Base-by-base conservation (phyloP, 2,329 filamentous ascomycete species). In the Phyllosticta capitalensis region DNA sequence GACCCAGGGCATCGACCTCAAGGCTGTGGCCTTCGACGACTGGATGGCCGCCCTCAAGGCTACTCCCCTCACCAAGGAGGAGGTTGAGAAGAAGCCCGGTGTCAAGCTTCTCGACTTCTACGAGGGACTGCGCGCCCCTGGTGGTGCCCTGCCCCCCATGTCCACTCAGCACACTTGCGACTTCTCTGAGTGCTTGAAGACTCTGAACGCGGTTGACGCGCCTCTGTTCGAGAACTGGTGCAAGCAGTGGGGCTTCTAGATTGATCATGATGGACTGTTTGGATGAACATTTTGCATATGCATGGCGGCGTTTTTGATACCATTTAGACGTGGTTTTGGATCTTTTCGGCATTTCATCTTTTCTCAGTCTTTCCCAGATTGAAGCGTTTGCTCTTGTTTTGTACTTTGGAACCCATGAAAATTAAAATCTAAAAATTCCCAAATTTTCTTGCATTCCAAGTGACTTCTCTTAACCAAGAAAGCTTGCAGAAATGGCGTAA, bases 71-170 rank as follows among this genome's bases (percentile, higher is more conserved):
- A 55, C 59, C 10, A 28, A 33, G 50, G 59, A 55, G 19, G 51
- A 60, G 26, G 59, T 64, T 1, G 62, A 28, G 2, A 14, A 3
- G 52, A 56, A 58, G 54, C 62, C 62, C 10, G 62, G 58, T 3
- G 60, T 64, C 12, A 64, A 64, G 59, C 58, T 64, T 19, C 21
- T 64, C 2, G 63, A 63, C 22, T 64, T 64, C 45, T 64, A 60
- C 19, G 58, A 58, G 38, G 63, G 55, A n/a, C 38, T 63, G 56
- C 49, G 53, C 50, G 21, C 20, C 9, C 55, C 57, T 38, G 55
- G 59, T 17, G 59, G 59, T 9, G 59, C 52, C n/a, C 21, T 61
- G 33, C 59, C 59, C 33, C 9, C 38, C 1, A 57, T 61, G 59
- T 28, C 51, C 21, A 61, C 59, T 9, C 14, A 2, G 33, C 51